Evolutionary conservation across 1,284 basidiomycete species (phyloP).

Genomic region (Melampsora americana): DNA sequence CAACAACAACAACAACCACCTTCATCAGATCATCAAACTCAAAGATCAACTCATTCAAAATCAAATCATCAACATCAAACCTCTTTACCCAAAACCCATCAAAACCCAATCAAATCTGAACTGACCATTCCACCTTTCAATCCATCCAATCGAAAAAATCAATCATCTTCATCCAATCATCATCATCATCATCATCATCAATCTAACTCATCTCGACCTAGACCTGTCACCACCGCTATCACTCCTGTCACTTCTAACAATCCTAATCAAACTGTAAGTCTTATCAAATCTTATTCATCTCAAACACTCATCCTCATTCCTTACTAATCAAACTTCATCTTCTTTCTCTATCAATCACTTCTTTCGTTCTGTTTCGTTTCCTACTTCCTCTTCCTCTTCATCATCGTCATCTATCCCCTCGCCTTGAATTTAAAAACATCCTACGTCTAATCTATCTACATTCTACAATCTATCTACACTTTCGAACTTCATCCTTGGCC

Average conservation of each 20-base stretch:
- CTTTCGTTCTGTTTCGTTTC: background rate
- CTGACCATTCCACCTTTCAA: conserved; percentile 7
- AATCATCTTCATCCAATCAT: too few relatives aligned
- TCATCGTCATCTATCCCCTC: too few relatives aligned
- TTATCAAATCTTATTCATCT: too few relatives aligned
- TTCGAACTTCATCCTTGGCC: background rate
- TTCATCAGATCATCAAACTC: too few relatives aligned
- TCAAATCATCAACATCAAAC: background rate
- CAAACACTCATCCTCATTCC: background rate
- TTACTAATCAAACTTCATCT: background rate
- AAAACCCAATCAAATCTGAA: background rate
- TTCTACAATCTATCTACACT: background rate
- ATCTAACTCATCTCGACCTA: background rate
- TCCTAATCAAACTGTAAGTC: too few relatives aligned
- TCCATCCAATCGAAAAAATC: background rate
- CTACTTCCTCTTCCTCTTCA: too few relatives aligned
- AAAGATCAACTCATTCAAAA: background rate
- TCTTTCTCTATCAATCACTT: background rate
- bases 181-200: background rate
- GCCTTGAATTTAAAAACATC: too few relatives aligned
- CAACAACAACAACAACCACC: too few relatives aligned
- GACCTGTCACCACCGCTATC: conserved; percentile 1
- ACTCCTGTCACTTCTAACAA: background rate
- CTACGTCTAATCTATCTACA: background rate
- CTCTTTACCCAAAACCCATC: background rate